phyloP scores from a whole-genome alignment of 257 asterid genomes.

The Handroanthus guayacan region DNA sequence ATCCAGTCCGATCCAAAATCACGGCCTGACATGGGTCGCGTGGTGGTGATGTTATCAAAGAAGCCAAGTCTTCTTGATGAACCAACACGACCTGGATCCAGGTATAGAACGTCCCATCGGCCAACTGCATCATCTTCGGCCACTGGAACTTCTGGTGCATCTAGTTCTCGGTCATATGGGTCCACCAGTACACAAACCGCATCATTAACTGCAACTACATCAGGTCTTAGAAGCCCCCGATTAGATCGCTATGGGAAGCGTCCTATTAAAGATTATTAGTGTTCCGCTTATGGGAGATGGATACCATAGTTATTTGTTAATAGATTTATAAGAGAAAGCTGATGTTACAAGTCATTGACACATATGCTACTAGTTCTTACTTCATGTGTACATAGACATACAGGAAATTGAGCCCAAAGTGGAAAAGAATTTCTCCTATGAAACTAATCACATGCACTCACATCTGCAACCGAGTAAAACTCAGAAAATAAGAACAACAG shows the following conservation, averaged over 20 bases:
- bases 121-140: slow-evolving; percentile 42
- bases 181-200: slow-evolving; percentile 49
- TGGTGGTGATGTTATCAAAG: slow-evolving; percentile 70
- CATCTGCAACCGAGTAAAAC: too few species aligned
- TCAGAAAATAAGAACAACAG: too few species aligned
- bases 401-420: too few species aligned
- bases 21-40: slow-evolving; percentile 76
- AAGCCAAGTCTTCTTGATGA: slow-evolving; percentile 63
- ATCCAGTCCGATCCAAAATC: slow-evolving; percentile 70
- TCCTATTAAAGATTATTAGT: slow-evolving; percentile 45
- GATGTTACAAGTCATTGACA: too few species aligned
- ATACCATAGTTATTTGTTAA: background rate
- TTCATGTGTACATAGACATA: background rate
- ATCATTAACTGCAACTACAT: slow-evolving; percentile 49
- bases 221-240: slow-evolving; percentile 37
- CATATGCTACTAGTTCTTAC: background rate
- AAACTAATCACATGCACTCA: too few species aligned
- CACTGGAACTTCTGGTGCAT: slow-evolving; percentile 46
- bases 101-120: slow-evolving; percentile 52
- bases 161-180: slow-evolving; percentile 49
- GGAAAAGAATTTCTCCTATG: background rate
- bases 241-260: slow-evolving; percentile 62
- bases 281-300: background rate
- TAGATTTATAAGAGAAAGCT: background rate
- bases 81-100: slow-evolving; percentile 74